These are phyloP conservation scores for Danielia oregonensis DNA, from an alignment of 805 yeast genomes.

Conservation along the genomic window DNA sequence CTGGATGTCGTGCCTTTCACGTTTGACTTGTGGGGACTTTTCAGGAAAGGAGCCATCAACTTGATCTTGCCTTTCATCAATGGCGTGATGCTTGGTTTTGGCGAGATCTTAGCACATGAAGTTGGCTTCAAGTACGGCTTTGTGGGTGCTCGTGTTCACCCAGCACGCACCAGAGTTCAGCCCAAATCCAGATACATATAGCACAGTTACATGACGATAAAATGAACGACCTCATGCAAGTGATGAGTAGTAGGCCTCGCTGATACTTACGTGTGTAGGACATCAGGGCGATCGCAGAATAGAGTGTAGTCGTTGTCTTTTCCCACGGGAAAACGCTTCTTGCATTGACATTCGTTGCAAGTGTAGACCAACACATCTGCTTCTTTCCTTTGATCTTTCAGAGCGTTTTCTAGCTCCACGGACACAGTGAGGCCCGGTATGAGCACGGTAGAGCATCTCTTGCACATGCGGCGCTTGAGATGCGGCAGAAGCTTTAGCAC, in stretches of 20 bases:
- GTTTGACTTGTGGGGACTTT: constrained; percentile 34
- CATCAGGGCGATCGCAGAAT: constrained; percentile 38
- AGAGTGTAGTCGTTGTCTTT: constrained; percentile 43
- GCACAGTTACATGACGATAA: too few relatives aligned
- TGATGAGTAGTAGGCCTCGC: too few relatives aligned
- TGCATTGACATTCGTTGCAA: constrained; percentile 51
- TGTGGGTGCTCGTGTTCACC: constrained; percentile 62
- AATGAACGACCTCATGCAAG: too few relatives aligned
- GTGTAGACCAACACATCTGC: constrained; percentile 46
- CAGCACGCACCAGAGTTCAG: constrained; percentile 24
- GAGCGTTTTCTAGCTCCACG: constrained; percentile 39
- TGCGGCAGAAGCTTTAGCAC: constrained; percentile 62
- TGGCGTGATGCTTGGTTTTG: constrained; percentile 94
- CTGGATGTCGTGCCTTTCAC: constrained; percentile 2
- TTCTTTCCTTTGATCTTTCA: constrained; percentile 20
- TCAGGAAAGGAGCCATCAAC: constrained; percentile 63
- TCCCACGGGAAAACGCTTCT: constrained; percentile 64
- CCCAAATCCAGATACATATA: neutral
- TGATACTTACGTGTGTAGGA: too few relatives aligned
- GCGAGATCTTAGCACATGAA: constrained; percentile 92
- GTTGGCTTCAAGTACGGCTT: constrained; percentile 77
- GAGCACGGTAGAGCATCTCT: constrained; percentile 52
- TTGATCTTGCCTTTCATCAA: constrained; percentile 82
- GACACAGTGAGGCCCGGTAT: constrained; percentile 46
- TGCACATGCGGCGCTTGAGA: constrained; percentile 68